Conservation (phyloP, 768 basidiomycete genomes). For the Leucosporidium scottii region DNA sequence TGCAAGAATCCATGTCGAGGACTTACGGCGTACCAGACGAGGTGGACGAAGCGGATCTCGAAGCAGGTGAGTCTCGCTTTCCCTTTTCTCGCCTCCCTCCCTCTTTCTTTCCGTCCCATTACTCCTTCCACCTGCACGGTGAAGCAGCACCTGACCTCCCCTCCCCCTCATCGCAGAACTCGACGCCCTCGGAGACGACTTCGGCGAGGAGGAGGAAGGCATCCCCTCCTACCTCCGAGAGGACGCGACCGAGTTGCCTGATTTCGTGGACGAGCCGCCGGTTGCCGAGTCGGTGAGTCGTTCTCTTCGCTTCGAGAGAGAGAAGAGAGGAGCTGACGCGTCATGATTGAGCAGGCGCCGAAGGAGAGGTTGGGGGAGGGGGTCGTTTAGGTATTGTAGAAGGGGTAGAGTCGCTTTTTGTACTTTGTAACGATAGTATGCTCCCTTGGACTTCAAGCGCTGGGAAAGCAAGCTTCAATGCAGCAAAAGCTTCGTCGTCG, state of each 20-base stretch:
- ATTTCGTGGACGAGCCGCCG: conserved; percentile 85
- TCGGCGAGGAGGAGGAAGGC: conserved; percentile 66
- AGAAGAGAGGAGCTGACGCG: background rate
- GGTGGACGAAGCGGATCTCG: conserved; percentile 91
- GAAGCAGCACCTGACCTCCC: background rate
- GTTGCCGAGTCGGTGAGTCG: conserved; percentile 48
- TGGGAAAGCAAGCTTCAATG: no score
- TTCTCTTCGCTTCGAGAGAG: no score
- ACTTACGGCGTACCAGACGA: conserved; percentile 97
- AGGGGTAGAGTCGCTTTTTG: no score
- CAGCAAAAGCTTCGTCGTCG: no score
- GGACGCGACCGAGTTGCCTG: conserved; percentile 75
- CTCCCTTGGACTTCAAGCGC: no score
- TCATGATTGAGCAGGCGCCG: conserved; percentile 4
- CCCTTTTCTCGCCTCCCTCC: background rate
- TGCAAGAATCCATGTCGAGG: conserved; percentile 85
- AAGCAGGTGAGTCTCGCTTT: conserved; percentile 62
- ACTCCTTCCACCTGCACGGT: background rate
- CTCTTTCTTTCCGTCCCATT: background rate
- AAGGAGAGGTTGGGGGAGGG: conserved; percentile 31
- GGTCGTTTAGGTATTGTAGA: conserved; percentile 2
- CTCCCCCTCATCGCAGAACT: conserved; percentile 57
- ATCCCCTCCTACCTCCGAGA: conserved; percentile 69
- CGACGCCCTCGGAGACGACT: conserved; percentile 81
- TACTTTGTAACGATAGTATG: no score